Conservation (phyloP, 306 rosid species). For the Corylus americana region DNA sequence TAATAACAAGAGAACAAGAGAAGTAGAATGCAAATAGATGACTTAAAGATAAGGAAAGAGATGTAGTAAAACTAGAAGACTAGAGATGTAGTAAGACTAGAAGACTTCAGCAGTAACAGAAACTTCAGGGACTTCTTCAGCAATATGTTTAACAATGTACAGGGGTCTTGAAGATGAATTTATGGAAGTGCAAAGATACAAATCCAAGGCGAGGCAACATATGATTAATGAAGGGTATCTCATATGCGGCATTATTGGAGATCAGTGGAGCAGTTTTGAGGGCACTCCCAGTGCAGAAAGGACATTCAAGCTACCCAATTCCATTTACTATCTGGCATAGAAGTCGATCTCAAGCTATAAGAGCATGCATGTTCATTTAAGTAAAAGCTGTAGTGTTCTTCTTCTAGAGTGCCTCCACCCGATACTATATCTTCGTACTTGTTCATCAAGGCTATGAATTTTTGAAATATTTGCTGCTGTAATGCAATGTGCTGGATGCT, state of each 20-base stretch:
- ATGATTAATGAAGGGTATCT: conserved; percentile 55
- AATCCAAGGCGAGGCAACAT: conserved; percentile 41
- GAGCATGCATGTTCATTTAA: neutral
- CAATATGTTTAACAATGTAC: no score
- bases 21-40: no score
- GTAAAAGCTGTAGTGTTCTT: neutral
- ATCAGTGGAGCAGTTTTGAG: conserved; percentile 69
- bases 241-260: conserved; percentile 66
- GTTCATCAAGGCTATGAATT: neutral
- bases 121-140: no score
- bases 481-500: neutral
- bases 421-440: neutral
- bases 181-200: conserved; percentile 46
- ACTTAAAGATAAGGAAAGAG: no score
- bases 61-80: no score
- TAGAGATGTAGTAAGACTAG: no score
- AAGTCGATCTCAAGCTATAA: neutral
- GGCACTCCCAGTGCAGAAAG: conserved; percentile 57
- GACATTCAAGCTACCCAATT: conserved; percentile 66
- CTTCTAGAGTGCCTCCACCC: neutral
- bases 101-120: no score
- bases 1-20: no score
- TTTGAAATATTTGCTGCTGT: neutral
- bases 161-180: conserved; percentile 66
- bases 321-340: conserved; percentile 49